Evolutionary conservation across 805 yeast genomes (phyloP).

Genomic region (Brettanomyces bruxellensis): DNA sequence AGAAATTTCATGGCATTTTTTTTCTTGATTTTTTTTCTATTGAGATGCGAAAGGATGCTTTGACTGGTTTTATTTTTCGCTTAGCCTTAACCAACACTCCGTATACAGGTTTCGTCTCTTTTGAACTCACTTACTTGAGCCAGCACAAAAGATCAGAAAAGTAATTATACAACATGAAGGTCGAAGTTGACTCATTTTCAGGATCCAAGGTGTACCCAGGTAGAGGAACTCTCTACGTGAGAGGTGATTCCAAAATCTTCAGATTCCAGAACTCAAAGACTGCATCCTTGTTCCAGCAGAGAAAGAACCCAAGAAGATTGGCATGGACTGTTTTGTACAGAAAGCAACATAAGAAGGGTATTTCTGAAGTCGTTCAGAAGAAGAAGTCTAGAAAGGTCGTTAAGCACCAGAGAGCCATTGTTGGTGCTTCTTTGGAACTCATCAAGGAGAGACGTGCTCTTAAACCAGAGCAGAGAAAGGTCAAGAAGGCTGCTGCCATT

Average conservation of each 20-base stretch:
- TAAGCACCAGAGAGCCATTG: slow-evolving; percentile 98
- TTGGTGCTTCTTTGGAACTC: slow-evolving; percentile 97
- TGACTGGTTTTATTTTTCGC: too few relatives aligned
- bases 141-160: slow-evolving; percentile 2
- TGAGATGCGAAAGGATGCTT: too few relatives aligned
- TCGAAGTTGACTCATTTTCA: slow-evolving; percentile 98
- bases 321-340: slow-evolving; percentile 99
- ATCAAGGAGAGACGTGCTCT: slow-evolving; percentile 95
- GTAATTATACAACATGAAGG: slow-evolving; percentile 61
- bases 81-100: too few relatives aligned
- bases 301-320: slow-evolving; percentile 99
- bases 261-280: slow-evolving; percentile 98
- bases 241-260: slow-evolving; percentile 99
- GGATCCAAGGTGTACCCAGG: slow-evolving; percentile 99
- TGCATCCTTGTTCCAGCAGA: slow-evolving; percentile 96
- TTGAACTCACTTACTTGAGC: not conserved
- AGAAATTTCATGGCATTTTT: too few relatives aligned
- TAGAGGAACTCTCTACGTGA: slow-evolving; percentile 97
- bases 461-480: slow-evolving; percentile 97
- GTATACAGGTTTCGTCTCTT: too few relatives aligned
- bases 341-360: slow-evolving; percentile 99
- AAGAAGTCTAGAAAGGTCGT: slow-evolving; percentile 96
- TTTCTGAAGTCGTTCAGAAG: slow-evolving; percentile 96
- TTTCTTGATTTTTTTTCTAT: too few relatives aligned
- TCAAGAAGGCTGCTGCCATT: slow-evolving; percentile 88